phyloP scores from a whole-genome alignment of 2,329 filamentous ascomycete species.

The Alternaria novae-zelandiae region DNA sequence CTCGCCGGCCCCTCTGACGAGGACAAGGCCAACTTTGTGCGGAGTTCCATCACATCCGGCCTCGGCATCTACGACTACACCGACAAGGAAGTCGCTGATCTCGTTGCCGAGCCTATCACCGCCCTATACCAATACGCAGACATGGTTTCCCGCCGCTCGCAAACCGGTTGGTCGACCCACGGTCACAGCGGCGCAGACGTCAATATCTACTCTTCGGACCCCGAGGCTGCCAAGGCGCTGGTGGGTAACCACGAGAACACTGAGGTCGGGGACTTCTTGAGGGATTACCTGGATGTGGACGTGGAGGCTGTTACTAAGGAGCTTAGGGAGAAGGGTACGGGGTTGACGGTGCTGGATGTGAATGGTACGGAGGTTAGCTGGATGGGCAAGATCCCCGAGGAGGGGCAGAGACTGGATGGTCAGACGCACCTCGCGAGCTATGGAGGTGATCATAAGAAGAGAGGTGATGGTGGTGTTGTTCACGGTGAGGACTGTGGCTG shows the following conservation, averaged over 20 bases:
- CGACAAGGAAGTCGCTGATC: conserved; percentile 70
- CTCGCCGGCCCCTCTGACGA: conserved; percentile 37
- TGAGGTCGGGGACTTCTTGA: conserved; percentile 83
- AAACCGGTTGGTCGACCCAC: conserved; percentile 93
- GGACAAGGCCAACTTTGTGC: conserved; percentile 64
- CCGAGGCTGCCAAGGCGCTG: conserved; percentile 66
- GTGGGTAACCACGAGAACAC: conserved; percentile 94
- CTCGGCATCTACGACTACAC: conserved; percentile 79
- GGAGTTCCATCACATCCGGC: conserved; percentile 69
- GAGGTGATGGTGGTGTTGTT: conserved; percentile 27
- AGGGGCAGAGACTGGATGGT: conserved; percentile 53
- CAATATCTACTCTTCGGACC: conserved; percentile 88
- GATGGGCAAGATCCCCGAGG: conserved; percentile 52
- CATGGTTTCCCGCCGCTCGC: conserved; percentile 85
- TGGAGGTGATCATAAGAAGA: conserved; percentile 46
- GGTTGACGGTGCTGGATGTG: conserved; percentile 36
- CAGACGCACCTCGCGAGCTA: conserved; percentile 54
- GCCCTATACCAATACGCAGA: conserved; percentile 73
- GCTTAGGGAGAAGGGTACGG: conserved; percentile 64
- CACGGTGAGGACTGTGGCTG: conserved; percentile 41
- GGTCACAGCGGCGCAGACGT: conserved; percentile 91
- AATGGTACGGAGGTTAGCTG: conserved; percentile 46
- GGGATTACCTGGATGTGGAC: conserved; percentile 79
- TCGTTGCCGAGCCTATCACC: conserved; percentile 65
- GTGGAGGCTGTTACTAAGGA: conserved; percentile 79